Percentiles rank a stretch among this genome's conserved stretches.
phyloP scores from a whole-genome alignment of 148 eudicot species.

The Cornus controversa region DNA sequence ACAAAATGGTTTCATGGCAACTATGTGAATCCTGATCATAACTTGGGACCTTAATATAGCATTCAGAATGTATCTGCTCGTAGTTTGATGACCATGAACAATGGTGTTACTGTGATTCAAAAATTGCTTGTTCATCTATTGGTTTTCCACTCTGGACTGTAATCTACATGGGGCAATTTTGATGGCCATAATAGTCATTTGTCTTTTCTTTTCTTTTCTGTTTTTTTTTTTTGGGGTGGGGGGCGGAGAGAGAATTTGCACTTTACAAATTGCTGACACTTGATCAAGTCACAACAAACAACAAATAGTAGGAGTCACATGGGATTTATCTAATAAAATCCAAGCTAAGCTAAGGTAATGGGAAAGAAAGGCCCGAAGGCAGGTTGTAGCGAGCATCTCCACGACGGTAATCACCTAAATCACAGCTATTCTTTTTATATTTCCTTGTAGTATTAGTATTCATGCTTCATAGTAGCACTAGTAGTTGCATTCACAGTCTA shows the following conservation, averaged over 20 bases:
- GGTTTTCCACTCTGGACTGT: neutral
- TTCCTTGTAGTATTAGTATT: no score
- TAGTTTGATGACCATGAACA: neutral
- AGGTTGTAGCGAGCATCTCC: neutral
- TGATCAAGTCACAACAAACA: neutral
- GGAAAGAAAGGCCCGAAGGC: neutral
- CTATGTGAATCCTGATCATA: neutral
- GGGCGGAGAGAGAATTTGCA: neutral
- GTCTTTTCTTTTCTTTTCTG: no score
- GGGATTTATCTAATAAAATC: neutral
- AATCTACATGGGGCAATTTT: neutral
- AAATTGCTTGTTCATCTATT: neutral
- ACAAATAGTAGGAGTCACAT: neutral
- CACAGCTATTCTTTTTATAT: no score
- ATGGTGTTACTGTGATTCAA: neutral
- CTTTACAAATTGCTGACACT: neutral
- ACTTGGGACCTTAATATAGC: neutral
- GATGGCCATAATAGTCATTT: neutral
- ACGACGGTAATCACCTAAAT: no score
- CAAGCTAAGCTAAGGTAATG: neutral
- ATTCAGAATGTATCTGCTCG: neutral
- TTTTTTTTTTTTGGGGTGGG: no score
- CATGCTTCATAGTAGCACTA: no score
- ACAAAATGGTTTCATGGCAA: neutral
- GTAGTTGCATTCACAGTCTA: no score